A percentile compares a stretch with the other conserved stretches of the same genome.
Evolutionary conservation across 768 basidiomycete species (phyloP).

Genomic region (Serendipita sp.): DNA sequence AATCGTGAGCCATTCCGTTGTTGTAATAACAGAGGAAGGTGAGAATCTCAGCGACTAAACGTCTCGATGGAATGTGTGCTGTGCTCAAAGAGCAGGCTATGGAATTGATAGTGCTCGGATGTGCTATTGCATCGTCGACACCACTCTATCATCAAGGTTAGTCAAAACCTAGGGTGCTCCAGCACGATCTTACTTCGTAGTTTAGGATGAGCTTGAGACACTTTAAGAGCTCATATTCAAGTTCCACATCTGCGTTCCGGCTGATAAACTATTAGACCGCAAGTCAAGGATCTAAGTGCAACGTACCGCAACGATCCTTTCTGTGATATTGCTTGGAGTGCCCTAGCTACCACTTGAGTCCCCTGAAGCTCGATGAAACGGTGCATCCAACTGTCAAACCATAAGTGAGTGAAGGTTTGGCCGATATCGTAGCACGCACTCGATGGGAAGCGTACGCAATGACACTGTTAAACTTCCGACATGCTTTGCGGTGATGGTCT

Average conservation of each 20-base stretch:
- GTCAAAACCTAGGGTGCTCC: slow-evolving; percentile 9
- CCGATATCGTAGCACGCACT: slow-evolving; percentile 29
- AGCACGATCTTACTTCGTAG: slow-evolving; percentile 25
- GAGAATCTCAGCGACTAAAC: slow-evolving; percentile 63
- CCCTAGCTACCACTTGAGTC: slow-evolving; percentile 70
- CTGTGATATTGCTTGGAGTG: slow-evolving; percentile 56
- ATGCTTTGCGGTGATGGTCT: slow-evolving; percentile 67
- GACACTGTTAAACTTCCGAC: slow-evolving; percentile 61
- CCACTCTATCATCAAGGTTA: slow-evolving; percentile 32
- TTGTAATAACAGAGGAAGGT: slow-evolving; percentile 55
- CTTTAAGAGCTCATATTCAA: slow-evolving; percentile 83
- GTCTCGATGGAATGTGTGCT: slow-evolving; percentile 61
- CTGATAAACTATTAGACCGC: slow-evolving; percentile 20
- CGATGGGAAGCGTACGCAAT: slow-evolving; percentile 63
- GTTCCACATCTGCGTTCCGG: slow-evolving; percentile 42
- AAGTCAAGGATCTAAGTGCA: neutral
- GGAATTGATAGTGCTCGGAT: slow-evolving; percentile 57
- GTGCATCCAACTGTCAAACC: slow-evolving; percentile 51
- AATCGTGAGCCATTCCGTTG: slow-evolving; percentile 38
- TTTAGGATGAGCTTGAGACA: slow-evolving; percentile 76
- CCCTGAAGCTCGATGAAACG: slow-evolving; percentile 62
- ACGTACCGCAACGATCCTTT: slow-evolving; percentile 47
- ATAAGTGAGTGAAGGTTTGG: slow-evolving; percentile 15
- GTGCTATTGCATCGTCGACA: slow-evolving; percentile 55
- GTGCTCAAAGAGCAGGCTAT: slow-evolving; percentile 72